A percentile compares a stretch with the other conserved stretches of the same genome.
phyloP scores from a whole-genome alignment of 1,139 yeast species.

The Kodamaea plutei region DNA sequence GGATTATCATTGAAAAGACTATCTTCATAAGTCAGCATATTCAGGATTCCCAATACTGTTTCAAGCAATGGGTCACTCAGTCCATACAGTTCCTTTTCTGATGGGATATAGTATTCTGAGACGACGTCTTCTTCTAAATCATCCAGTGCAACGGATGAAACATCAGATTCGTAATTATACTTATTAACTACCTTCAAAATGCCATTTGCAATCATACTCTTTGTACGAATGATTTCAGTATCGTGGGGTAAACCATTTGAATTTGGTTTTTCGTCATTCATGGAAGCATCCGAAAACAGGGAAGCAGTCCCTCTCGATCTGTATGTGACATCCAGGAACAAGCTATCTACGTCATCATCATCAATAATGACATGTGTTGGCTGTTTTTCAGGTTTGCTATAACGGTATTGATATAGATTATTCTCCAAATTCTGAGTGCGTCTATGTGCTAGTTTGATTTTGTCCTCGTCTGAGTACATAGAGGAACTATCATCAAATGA shows the following conservation, averaged over 20 bases:
- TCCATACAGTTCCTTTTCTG: conserved; percentile 3
- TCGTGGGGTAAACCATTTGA: neutral
- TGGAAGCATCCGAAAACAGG: conserved; percentile 6
- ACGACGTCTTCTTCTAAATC: neutral
- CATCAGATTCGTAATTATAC: conserved; percentile 4
- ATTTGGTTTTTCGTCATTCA: neutral
- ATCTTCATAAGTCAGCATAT: conserved; percentile 6
- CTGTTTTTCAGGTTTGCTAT: too few species aligned
- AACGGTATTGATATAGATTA: conserved; percentile 6
- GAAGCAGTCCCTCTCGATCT: conserved; percentile 4
- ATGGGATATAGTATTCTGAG: neutral
- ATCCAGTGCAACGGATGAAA: conserved; percentile 6
- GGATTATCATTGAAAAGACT: conserved; percentile 7
- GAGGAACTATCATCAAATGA: too few species aligned
- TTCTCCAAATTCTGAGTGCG: conserved; percentile 8
- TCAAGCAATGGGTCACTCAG: conserved; percentile 6
- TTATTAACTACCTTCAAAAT: conserved; percentile 9
- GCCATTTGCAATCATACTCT: conserved; percentile 7
- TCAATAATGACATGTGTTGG: conserved; percentile 12
- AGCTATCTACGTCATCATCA: conserved; percentile 21
- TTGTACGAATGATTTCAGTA: conserved; percentile 1
- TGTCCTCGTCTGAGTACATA: conserved; percentile 1
- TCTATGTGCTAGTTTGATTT: conserved; percentile 7
- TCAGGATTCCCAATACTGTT: conserved; percentile 3
- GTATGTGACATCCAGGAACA: conserved; percentile 17